These are phyloP conservation scores for Agrostemma githago DNA, from an alignment of 148 eudicot species.

Conservation along the genomic window DNA sequence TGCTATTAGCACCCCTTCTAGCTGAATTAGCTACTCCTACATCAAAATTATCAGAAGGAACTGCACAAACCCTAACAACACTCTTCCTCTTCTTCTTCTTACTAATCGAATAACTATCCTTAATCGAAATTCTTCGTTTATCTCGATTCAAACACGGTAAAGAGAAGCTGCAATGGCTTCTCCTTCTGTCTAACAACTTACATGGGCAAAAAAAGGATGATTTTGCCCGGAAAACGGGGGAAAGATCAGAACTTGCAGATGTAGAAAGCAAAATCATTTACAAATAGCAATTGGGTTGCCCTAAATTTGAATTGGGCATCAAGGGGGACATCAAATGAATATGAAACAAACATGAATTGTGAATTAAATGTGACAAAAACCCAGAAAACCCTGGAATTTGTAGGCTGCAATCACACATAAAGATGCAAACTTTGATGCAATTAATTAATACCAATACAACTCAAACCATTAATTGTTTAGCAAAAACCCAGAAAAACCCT, in stretches of 20 bases:
- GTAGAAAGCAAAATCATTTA: constrained; percentile 39
- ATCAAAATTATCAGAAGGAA: constrained; percentile 34
- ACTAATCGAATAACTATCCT: constrained; percentile 8
- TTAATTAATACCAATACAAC: not conserved
- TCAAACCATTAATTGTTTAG: not conserved
- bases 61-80: constrained; percentile 34
- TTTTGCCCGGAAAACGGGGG: constrained; percentile 22
- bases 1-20: constrained; percentile 42
- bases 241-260: constrained; percentile 21
- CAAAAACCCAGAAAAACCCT: too few relatives aligned
- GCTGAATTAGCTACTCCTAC: constrained; percentile 38
- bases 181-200: constrained; percentile 16
- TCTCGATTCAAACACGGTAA: constrained; percentile 19
- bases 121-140: constrained; percentile 23
- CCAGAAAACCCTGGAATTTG: not conserved
- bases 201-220: constrained; percentile 30
- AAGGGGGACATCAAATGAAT: constrained; percentile 25
- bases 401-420: not conserved
- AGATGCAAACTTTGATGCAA: constrained; percentile 13
- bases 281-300: constrained; percentile 26
- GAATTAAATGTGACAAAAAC: not conserved
- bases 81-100: constrained; percentile 15
- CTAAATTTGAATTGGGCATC: constrained; percentile 26
- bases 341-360: constrained; percentile 25
- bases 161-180: constrained; percentile 17